A percentile compares a stretch with the other conserved stretches of the same genome.
These are phyloP conservation scores for Quillaja saponaria DNA, from an alignment of 306 rosid genomes.

Conservation along the genomic window DNA sequence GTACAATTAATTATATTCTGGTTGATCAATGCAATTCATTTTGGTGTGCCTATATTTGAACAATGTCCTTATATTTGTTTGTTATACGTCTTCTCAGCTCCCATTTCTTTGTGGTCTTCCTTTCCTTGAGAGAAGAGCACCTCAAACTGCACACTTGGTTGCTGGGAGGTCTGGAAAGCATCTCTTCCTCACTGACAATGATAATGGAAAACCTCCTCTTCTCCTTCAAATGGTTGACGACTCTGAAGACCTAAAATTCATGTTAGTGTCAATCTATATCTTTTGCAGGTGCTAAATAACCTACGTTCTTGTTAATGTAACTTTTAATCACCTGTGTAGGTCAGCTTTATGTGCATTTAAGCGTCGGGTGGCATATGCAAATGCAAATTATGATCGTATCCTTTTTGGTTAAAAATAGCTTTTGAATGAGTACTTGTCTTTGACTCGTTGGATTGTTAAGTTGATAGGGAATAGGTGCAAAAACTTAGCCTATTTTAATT, in stretches of 20 bases:
- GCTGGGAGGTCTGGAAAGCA: slow-evolving; percentile 96
- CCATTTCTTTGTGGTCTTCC: slow-evolving; percentile 91
- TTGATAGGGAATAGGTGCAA: slow-evolving; percentile 17
- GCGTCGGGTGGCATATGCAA: slow-evolving; percentile 96
- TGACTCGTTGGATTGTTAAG: slow-evolving; percentile 14
- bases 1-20: slow-evolving; percentile 10
- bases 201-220: slow-evolving; percentile 76
- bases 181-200: slow-evolving; percentile 80
- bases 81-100: slow-evolving; percentile 54
- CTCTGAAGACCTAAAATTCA: slow-evolving; percentile 75
- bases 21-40: slow-evolving; percentile 6
- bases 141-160: slow-evolving; percentile 88
- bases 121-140: slow-evolving; percentile 89
- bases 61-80: slow-evolving; percentile 18
- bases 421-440: slow-evolving; percentile 7
- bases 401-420: slow-evolving; percentile 32
- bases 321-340: slow-evolving; percentile 46
- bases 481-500: slow-evolving; percentile 7
- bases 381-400: slow-evolving; percentile 93
- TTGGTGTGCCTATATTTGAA: slow-evolving; percentile 11
- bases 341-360: slow-evolving; percentile 78
- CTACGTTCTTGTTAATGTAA: slow-evolving; percentile 19
- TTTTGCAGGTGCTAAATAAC: slow-evolving; percentile 19
- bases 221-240: slow-evolving; percentile 83
- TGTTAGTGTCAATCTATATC: slow-evolving; percentile 54